phyloP scores from a whole-genome alignment of 768 basidiomycete genomes.

The Pleurotus tuoliensis region DNA sequence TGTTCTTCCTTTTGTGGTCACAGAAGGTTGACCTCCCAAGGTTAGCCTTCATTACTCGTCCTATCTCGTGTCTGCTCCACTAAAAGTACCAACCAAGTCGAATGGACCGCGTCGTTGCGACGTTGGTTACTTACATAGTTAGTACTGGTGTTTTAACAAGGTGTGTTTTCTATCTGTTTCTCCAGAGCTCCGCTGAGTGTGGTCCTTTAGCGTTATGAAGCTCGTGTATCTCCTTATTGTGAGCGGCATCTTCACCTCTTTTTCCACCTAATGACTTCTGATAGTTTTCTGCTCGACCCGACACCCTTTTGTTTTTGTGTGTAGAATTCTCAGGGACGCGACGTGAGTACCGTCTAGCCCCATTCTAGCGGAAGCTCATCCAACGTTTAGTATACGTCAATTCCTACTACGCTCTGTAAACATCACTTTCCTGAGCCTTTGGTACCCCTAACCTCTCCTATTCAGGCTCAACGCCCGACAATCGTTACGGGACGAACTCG shows the following conservation, averaged over 20 bases:
- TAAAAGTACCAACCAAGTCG: not conserved
- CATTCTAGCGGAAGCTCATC: not conserved
- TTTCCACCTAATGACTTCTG: not conserved
- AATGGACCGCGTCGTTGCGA: constrained; percentile 1
- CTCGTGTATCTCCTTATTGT: constrained; percentile 8
- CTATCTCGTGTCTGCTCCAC: not conserved
- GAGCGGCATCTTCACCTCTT: not conserved
- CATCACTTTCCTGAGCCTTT: not conserved
- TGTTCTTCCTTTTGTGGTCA: constrained; percentile 9
- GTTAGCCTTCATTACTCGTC: not conserved
- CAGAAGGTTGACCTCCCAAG: not conserved
- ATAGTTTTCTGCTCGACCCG: constrained; percentile 6
- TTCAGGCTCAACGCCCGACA: constrained; percentile 9
- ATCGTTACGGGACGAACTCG: constrained; percentile 1
- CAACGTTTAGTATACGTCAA: constrained; percentile 6
- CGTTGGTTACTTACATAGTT: constrained; percentile 6
- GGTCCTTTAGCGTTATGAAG: constrained; percentile 1
- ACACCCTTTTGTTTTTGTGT: constrained; percentile 6
- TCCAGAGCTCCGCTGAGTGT: not conserved
- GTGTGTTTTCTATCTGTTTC: not conserved
- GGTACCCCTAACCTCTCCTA: not conserved
- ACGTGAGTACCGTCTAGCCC: not conserved
- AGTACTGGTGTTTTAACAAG: constrained; percentile 9
- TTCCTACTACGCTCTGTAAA: constrained; percentile 6
- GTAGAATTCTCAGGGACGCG: constrained; percentile 7